Percentiles rank a stretch among this genome's conserved stretches.
Conservation (phyloP, 2,329 filamentous ascomycete genomes). For the Davidsoniella australis region DNA sequence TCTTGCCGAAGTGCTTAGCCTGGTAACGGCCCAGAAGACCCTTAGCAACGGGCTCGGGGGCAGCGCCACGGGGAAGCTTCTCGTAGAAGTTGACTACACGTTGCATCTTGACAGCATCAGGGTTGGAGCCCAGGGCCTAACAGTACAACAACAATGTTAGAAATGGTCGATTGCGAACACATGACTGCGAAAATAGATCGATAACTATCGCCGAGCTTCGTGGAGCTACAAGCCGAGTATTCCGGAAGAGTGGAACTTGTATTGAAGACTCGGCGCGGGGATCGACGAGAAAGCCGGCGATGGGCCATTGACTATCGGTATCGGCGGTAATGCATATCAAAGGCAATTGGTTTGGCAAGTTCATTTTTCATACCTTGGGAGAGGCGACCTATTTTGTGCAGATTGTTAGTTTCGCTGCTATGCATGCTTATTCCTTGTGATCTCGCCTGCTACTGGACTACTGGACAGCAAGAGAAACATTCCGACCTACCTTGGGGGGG, state of each 20-base stretch:
- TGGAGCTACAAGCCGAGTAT: no score
- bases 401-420: constrained; percentile 5
- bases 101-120: constrained; percentile 95
- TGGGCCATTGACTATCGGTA: neutral
- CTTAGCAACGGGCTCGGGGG: constrained; percentile 65
- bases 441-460: no score
- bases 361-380: constrained; percentile 50
- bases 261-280: neutral
- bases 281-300: neutral
- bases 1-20: constrained; percentile 87
- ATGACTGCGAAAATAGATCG: no score
- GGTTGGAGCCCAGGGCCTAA: constrained; percentile 83
- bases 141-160: constrained; percentile 10
- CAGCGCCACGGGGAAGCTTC: constrained; percentile 84
- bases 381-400: constrained; percentile 49
- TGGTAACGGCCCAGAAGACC: constrained; percentile 83
- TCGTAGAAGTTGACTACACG: constrained; percentile 98
- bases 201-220: no score
- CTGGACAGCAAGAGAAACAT: constrained; percentile 15
- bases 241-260: neutral
- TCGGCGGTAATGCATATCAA: no score
- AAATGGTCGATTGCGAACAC: no score
- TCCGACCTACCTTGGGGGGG: constrained; percentile 71
- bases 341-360: neutral
- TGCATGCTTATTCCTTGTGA: neutral